These are phyloP conservation scores for Neofusicoccum laricinum DNA, from an alignment of 2,329 filamentous ascomycete species.

Conservation along the genomic window DNA sequence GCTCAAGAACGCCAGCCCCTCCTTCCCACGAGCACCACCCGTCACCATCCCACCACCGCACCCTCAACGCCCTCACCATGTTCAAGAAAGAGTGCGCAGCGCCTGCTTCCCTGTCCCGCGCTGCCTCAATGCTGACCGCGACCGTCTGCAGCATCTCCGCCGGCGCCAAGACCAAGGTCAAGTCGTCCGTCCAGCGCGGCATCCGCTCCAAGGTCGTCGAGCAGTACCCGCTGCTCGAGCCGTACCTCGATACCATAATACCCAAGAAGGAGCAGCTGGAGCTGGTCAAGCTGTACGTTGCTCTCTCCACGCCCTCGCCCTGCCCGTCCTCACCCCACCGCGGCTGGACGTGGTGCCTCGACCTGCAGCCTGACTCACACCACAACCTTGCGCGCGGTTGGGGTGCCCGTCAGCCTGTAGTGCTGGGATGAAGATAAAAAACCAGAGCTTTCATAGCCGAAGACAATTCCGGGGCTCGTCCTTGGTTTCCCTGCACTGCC, in stretches of 20 bases:
- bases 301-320: neutral
- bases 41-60: conserved; percentile 30
- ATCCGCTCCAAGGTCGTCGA: conserved; percentile 79
- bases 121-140: conserved; percentile 17
- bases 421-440: neutral
- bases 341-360: neutral
- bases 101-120: neutral
- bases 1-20: conserved; percentile 6
- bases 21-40: neutral
- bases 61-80: conserved; percentile 50
- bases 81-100: conserved; percentile 84
- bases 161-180: conserved; percentile 90
- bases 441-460: neutral
- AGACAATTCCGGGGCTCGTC: neutral
- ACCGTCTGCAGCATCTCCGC: conserved; percentile 60
- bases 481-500: neutral
- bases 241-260: conserved; percentile 88
- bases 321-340: neutral
- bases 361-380: conserved; percentile 9
- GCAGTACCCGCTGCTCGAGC: conserved; percentile 80
- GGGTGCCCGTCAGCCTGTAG: neutral
- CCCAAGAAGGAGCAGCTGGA: conserved; percentile 92
- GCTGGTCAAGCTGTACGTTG: conserved; percentile 73
- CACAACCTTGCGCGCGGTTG: neutral
- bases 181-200: conserved; percentile 87